These are phyloP conservation scores for Phytophthora pini DNA, from an alignment of 352 stramenopile genomes.

Conservation along the genomic window DNA sequence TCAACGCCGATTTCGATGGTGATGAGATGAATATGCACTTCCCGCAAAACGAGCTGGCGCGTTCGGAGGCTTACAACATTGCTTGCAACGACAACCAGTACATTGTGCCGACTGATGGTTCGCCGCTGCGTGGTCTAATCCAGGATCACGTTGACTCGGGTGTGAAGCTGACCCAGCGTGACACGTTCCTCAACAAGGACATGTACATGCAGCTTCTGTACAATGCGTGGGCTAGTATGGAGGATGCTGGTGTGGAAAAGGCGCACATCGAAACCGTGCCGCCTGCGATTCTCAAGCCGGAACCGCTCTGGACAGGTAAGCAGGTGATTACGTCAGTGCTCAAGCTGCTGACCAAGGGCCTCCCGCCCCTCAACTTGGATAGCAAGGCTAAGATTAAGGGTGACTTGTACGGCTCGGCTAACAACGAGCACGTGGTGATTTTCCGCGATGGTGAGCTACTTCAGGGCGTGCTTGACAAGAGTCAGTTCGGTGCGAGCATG, in stretches of 20 bases:
- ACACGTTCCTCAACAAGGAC: constrained; percentile 98
- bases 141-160: constrained; percentile 99
- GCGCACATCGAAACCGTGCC: constrained; percentile 95
- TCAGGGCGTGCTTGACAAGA: constrained; percentile 99
- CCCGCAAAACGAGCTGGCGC: constrained; percentile 98
- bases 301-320: constrained; percentile 98
- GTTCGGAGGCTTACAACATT: constrained; percentile 98
- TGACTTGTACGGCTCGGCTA: constrained; percentile 93
- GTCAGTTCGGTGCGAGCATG: constrained; percentile 97
- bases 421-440: constrained; percentile 97
- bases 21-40: constrained; percentile 99
- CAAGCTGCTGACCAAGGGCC: constrained; percentile 92
- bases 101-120: constrained; percentile 97
- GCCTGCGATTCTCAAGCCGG: constrained; percentile 98
- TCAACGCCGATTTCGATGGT: constrained; percentile 99
- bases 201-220: constrained; percentile 99
- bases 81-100: constrained; percentile 98
- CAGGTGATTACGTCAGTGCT: constrained; percentile 98
- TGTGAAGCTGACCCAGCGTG: constrained; percentile 98
- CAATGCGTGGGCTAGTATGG: constrained; percentile 95
- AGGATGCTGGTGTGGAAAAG: constrained; percentile 88
- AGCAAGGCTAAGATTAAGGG: constrained; percentile 97
- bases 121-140: constrained; percentile 98
- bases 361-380: constrained; percentile 93
- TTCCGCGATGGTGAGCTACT: constrained; percentile 97